Conservation (phyloP, 352 stramenopile species). For the Phytophthora colocasiae region DNA sequence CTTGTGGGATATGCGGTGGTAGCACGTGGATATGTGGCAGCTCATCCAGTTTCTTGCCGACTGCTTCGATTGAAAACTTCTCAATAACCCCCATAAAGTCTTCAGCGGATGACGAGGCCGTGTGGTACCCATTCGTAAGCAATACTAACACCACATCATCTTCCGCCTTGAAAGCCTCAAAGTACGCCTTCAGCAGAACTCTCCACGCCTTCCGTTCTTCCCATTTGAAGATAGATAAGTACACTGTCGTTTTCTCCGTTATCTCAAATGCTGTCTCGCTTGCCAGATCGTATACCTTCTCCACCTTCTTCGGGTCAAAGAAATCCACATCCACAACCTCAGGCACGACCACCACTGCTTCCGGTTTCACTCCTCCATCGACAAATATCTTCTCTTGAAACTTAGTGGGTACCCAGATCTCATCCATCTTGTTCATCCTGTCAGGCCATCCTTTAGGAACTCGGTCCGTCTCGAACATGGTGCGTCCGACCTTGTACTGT, state of each 20-base stretch:
- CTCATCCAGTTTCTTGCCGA: conserved; percentile 53
- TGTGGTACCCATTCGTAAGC: conserved; percentile 91
- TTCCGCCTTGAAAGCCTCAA: conserved; percentile 62
- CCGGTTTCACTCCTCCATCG: conserved; percentile 56
- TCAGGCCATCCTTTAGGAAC: conserved; percentile 89
- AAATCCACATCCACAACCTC: conserved; percentile 92
- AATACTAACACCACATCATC: conserved; percentile 85
- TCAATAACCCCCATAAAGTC: conserved; percentile 69
- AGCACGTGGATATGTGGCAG: conserved; percentile 72
- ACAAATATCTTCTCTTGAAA: conserved; percentile 86
- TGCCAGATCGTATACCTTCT: conserved; percentile 57
- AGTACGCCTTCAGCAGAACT: conserved; percentile 88
- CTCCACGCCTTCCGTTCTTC: conserved; percentile 93
- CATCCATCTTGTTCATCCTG: conserved; percentile 92
- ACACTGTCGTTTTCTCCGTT: conserved; percentile 71
- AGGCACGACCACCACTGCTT: conserved; percentile 77
- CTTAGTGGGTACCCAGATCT: conserved; percentile 93
- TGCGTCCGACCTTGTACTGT: conserved; percentile 84
- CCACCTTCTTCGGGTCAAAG: conserved; percentile 73
- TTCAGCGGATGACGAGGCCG: conserved; percentile 41
- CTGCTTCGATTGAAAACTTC: conserved; percentile 54
- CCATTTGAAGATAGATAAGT: conserved; percentile 95
- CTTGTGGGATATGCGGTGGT: conserved; percentile 65
- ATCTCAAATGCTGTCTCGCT: conserved; percentile 40
- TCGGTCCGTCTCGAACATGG: conserved; percentile 96